Conservation (phyloP, 2,329 filamentous ascomycete genomes). For the Biscogniauxia mediterranea region DNA sequence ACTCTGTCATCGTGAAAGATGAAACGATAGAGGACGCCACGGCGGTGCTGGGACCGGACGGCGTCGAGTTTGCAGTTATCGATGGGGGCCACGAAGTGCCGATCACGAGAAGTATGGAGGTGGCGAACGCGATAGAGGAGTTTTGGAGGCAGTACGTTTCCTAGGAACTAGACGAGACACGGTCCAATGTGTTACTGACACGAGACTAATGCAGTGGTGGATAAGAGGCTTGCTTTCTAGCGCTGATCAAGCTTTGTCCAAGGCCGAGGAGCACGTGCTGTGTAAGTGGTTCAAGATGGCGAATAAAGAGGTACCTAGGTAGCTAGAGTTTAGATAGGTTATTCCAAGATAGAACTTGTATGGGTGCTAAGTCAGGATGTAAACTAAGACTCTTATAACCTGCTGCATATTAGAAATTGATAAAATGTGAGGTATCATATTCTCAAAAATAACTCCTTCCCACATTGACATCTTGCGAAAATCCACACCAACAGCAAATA, state of each 20-base stretch:
- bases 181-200: neutral
- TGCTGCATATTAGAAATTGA: no score
- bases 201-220: neutral
- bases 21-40: conserved; percentile 63
- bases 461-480: no score
- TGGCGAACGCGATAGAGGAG: conserved; percentile 44
- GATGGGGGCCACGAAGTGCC: conserved; percentile 70
- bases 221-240: neutral
- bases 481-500: no score
- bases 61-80: conserved; percentile 54
- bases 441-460: no score
- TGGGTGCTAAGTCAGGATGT: no score
- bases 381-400: no score
- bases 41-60: conserved; percentile 55
- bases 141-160: conserved; percentile 15
- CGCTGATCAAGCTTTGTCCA: neutral
- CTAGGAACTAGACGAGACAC: neutral
- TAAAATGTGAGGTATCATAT: no score
- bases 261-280: neutral
- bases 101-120: conserved; percentile 57
- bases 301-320: no score
- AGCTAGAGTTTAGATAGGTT: no score
- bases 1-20: conserved; percentile 64
- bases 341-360: no score
- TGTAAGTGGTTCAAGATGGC: neutral